Conservation (phyloP, 768 basidiomycete species). For the Russula lepida region DNA sequence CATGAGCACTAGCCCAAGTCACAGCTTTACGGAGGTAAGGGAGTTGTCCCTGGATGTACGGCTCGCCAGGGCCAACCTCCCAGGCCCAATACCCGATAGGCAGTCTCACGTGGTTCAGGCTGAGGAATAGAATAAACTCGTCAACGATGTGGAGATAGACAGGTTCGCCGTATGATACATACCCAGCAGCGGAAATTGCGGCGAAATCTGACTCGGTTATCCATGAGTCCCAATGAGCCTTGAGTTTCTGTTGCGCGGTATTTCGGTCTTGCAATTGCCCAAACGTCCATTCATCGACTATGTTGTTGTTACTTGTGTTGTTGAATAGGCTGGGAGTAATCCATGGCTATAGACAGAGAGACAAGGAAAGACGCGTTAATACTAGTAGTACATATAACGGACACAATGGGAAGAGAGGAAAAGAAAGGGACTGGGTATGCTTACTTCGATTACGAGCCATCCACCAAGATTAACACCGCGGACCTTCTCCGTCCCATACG, state of each 20-base stretch:
- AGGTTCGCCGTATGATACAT: conserved; percentile 16
- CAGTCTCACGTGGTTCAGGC: conserved; percentile 73
- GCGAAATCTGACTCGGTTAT: conserved; percentile 78
- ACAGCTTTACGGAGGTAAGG: conserved; percentile 62
- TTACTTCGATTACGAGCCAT: conserved; percentile 47
- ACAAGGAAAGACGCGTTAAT: background rate
- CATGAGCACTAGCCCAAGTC: conserved; percentile 58
- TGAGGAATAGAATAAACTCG: conserved; percentile 24
- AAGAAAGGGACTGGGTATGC: conserved; percentile 13
- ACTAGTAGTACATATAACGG: background rate
- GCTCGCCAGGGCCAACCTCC: conserved; percentile 72
- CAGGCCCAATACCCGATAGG: conserved; percentile 92
- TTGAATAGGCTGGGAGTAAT: conserved; percentile 73
- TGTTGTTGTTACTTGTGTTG: conserved; percentile 47
- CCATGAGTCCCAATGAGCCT: conserved; percentile 73
- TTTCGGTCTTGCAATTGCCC: conserved; percentile 47
- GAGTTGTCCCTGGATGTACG: conserved; percentile 70
- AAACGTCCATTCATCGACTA: conserved; percentile 77
- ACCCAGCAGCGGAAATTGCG: conserved; percentile 72
- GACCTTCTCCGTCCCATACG: conserved; percentile 66
- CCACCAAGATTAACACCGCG: conserved; percentile 79
- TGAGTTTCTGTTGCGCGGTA: conserved; percentile 43
- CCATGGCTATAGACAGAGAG: conserved; percentile 44
- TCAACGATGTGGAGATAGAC: conserved; percentile 2
- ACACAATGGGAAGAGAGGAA: too few relatives aligned